Evolutionary conservation across 441 rosid species (phyloP), one percentile per base, ranked within the genome.

Genomic region (Eutrema salsugineum): DNA sequence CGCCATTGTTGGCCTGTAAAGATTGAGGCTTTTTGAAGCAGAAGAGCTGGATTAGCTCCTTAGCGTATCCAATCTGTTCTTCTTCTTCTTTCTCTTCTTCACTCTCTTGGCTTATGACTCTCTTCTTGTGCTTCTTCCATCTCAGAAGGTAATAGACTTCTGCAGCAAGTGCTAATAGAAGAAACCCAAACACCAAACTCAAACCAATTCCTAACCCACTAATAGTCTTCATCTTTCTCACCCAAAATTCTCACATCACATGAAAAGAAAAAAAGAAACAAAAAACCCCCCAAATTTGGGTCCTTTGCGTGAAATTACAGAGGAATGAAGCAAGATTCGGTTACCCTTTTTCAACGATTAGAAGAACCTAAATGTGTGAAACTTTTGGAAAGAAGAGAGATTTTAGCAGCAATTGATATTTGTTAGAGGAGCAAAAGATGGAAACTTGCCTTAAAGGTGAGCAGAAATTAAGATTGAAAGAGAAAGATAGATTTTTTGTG

Each of bases 131-230:
- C 8, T 68, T 75, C 70, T 77, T 77, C 91, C 86, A 84, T 84
- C 85, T 88, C 8, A 85, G 73, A 78, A 91, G 63, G 73, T 90
- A 91, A 78, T 78, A 90, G 19, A 90, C 73, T 80, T 90, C 97
- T 46, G 89, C 99, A 51, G 83, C 79, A 64, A 91, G 80, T 33
- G 96, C 97, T 48, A 94, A 59, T 10, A 89, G 68, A 61, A 94
- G 90, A 68, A 83, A 87, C 67, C 94, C 96, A 72, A 87, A 90
- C 30, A 88, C 92, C 40, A 88, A 46, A 69, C 94, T 83, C 32
- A 94, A 82, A 32, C 90, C 85, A 67, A 91, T 71, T 28, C 89
- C 93, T 77, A 91, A 86, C 9, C 89, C 88, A 71, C 83, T 78
- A 14, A 86, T 81, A 79, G 82, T 70, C 61, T 57, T 47, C 97